phyloP scores from a whole-genome alignment of 805 yeast species.

The Candida silvicultrix region DNA sequence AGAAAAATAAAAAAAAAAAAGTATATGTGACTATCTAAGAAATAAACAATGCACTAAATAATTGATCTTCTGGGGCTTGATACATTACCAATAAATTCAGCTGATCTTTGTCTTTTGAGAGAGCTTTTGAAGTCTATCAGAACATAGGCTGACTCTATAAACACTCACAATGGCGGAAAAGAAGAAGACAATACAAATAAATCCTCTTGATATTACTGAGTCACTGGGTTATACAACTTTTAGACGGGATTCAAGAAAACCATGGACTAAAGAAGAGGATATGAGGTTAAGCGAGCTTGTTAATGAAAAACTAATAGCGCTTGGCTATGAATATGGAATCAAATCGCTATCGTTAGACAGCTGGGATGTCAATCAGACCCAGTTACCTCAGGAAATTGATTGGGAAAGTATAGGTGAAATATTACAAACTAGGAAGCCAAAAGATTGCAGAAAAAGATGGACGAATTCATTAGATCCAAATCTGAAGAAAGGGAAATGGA shows the following conservation, averaged over 20 bases:
- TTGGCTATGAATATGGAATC: conserved; percentile 31
- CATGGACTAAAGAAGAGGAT: conserved; percentile 81
- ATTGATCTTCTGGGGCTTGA: too few species aligned
- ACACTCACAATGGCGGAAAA: conserved; percentile 6
- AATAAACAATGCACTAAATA: background rate
- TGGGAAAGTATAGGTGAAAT: conserved; percentile 56
- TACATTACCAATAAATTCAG: too few species aligned
- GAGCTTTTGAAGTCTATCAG: too few species aligned
- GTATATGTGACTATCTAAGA: background rate
- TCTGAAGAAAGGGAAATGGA: conserved; percentile 83
- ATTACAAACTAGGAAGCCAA: conserved; percentile 55
- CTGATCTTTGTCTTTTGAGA: too few species aligned
- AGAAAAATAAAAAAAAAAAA: background rate
- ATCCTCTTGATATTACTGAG: conserved; percentile 50
- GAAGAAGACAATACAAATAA: conserved; percentile 24
- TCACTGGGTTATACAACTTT: conserved; percentile 71
- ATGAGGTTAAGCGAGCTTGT: conserved; percentile 39
- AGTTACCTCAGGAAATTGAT: conserved; percentile 32
- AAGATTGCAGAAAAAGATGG: conserved; percentile 89
- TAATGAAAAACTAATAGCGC: conserved; percentile 25
- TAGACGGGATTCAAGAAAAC: conserved; percentile 51
- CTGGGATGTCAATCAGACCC: conserved; percentile 18
- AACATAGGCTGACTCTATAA: too few species aligned
- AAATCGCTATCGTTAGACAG: conserved; percentile 21
- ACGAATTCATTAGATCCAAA: conserved; percentile 77